These are phyloP conservation scores for Dryadomyces quercus-mongolicae DNA, from an alignment of 2,329 filamentous ascomycete species.

Conservation along the genomic window DNA sequence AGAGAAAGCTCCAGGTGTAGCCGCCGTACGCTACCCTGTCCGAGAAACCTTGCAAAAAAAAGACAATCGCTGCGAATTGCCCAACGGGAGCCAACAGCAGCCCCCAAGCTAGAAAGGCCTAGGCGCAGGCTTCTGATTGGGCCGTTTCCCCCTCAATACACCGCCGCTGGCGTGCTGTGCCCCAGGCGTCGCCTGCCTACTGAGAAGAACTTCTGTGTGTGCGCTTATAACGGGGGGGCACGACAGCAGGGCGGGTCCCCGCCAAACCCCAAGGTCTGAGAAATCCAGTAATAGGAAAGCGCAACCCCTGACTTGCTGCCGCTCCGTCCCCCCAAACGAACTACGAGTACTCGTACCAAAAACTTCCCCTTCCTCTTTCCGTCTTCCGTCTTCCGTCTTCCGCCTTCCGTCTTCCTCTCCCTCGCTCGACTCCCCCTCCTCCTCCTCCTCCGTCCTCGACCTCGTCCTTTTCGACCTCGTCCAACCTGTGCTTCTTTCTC, in stretches of 20 bases:
- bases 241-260: not conserved
- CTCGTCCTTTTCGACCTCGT: no score
- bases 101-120: no score
- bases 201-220: not conserved
- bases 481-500: no score
- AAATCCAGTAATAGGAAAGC: constrained; percentile 1
- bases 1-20: no score
- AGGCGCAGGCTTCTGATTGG: not conserved
- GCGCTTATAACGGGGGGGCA: not conserved
- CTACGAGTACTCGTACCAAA: not conserved
- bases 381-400: not conserved
- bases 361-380: not conserved
- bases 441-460: no score
- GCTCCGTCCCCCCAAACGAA: constrained; percentile 2
- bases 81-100: not conserved
- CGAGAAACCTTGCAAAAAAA: not conserved
- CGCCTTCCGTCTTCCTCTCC: not conserved
- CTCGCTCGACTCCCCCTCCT: no score
- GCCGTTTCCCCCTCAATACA: not conserved
- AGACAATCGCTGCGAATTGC: not conserved
- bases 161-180: not conserved
- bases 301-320: constrained; percentile 3
- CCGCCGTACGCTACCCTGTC: no score
- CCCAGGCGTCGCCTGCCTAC: not conserved
- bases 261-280: constrained; percentile 2